Percentiles rank a stretch among this genome's conserved stretches.
Evolutionary conservation across 805 yeast genomes (phyloP).

Genomic region (Metschnikowia santaceciliae): DNA sequence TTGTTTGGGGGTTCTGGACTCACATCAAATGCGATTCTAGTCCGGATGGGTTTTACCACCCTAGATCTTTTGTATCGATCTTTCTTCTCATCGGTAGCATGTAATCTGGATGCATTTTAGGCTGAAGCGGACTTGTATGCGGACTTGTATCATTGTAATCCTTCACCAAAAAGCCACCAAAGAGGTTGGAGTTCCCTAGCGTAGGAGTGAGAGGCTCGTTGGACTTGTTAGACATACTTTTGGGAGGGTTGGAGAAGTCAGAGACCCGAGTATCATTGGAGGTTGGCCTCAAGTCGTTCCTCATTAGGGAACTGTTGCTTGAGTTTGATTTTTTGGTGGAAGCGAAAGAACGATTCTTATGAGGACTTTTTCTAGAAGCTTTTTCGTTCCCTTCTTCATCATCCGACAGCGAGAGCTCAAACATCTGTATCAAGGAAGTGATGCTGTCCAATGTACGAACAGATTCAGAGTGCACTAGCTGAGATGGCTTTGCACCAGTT

Average conservation of each 20-base stretch:
- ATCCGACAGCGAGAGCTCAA: constrained; percentile 11
- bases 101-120: constrained; percentile 10
- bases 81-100: not conserved
- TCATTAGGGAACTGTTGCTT: not conserved
- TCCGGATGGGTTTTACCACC: not conserved
- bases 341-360: not conserved
- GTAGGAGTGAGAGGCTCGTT: constrained; percentile 13
- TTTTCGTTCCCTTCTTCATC: constrained; percentile 5
- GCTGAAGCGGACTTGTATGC: constrained; percentile 13
- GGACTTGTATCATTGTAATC: constrained; percentile 11
- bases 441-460: constrained; percentile 5
- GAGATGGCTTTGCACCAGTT: not conserved
- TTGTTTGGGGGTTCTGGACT: not conserved
- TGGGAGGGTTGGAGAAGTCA: constrained; percentile 1
- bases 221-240: constrained; percentile 2
- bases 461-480: constrained; percentile 4
- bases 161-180: constrained; percentile 2
- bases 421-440: constrained; percentile 11
- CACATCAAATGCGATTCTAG: not conserved
- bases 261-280: not conserved
- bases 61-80: not conserved
- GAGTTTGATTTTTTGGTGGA: not conserved
- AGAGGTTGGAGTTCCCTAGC: not conserved
- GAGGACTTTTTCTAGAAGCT: not conserved
- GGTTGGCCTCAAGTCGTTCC: not conserved